These are phyloP conservation scores for Cantharellus anzutake DNA, from an alignment of 768 basidiomycete species.

Conservation along the genomic window DNA sequence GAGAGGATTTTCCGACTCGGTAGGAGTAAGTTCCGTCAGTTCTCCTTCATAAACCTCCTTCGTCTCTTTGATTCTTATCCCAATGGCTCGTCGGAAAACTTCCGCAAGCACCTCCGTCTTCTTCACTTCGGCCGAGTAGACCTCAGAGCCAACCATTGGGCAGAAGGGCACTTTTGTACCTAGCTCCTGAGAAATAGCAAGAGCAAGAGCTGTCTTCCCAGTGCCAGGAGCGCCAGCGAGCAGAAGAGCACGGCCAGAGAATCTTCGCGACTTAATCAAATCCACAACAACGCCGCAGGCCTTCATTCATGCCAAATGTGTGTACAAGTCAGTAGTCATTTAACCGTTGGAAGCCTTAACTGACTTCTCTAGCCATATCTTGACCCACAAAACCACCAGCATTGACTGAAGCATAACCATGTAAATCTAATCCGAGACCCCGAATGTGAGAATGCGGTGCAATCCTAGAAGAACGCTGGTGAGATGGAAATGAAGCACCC, in stretches of 20 bases:
- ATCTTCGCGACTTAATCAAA: constrained; percentile 77
- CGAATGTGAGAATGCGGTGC: constrained; percentile 94
- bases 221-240: constrained; percentile 94
- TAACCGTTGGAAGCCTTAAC: constrained; percentile 5
- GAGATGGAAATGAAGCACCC: background rate
- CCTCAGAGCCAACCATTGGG: constrained; percentile 96
- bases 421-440: constrained; percentile 73
- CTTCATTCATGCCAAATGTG: constrained; percentile 20
- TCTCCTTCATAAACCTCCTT: constrained; percentile 99
- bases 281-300: constrained; percentile 84
- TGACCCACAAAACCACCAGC: constrained; percentile 72
- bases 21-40: constrained; percentile 89
- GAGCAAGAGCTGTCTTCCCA: constrained; percentile 90
- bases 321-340: background rate
- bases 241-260: constrained; percentile 81
- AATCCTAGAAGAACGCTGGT: constrained; percentile 40
- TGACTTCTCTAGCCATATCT: constrained; percentile 72
- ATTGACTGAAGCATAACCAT: constrained; percentile 54
- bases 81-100: constrained; percentile 86
- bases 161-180: constrained; percentile 94
- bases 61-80: constrained; percentile 94
- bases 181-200: constrained; percentile 90
- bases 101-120: constrained; percentile 97
- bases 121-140: constrained; percentile 93
- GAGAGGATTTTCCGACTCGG: constrained; percentile 92